These are phyloP conservation scores for Gamsiella multidivaricata DNA, from an alignment of 192 early-diverging fungal genomes.

Conservation along the genomic window DNA sequence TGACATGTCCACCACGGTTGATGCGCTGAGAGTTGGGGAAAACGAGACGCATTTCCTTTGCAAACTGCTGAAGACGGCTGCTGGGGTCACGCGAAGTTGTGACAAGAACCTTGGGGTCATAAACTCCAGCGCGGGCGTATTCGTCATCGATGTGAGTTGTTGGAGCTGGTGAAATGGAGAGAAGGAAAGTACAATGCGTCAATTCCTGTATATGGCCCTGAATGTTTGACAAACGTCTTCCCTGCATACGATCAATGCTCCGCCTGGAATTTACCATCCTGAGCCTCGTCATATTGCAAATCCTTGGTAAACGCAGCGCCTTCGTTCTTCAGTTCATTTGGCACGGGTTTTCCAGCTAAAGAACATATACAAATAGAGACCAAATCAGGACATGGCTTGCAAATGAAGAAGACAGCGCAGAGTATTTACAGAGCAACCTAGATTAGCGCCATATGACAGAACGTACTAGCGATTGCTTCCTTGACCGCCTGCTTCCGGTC, in stretches of 20 bases:
- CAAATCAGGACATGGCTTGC: neutral
- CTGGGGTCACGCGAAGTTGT: slow-evolving; percentile 97
- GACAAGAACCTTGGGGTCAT: slow-evolving; percentile 95
- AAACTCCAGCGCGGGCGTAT: slow-evolving; percentile 92
- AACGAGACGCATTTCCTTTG: slow-evolving; percentile 96
- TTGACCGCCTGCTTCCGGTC: slow-evolving; percentile 95
- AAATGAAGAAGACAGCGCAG: neutral
- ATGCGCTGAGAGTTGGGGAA: slow-evolving; percentile 98
- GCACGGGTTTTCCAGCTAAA: slow-evolving; percentile 87
- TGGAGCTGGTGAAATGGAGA: slow-evolving; percentile 59
- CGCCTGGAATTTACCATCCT: slow-evolving; percentile 69
- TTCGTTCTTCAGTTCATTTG: slow-evolving; percentile 87
- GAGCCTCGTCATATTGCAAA: slow-evolving; percentile 90
- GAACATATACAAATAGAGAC: slow-evolving; percentile 2
- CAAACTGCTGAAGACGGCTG: slow-evolving; percentile 92
- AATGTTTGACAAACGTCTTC: too few relatives aligned
- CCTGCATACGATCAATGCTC: too few relatives aligned
- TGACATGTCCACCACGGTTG: slow-evolving; percentile 96
- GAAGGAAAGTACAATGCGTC: too few relatives aligned
- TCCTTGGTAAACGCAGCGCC: slow-evolving; percentile 79
- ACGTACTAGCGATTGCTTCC: slow-evolving; percentile 84
- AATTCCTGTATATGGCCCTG: neutral
- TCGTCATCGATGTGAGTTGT: slow-evolving; percentile 95
- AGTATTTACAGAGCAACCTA: too few relatives aligned
- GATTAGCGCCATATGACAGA: too few relatives aligned